Evolutionary conservation across 148 eudicot genomes (phyloP).

Genomic region (Chenopodium quinoa): DNA sequence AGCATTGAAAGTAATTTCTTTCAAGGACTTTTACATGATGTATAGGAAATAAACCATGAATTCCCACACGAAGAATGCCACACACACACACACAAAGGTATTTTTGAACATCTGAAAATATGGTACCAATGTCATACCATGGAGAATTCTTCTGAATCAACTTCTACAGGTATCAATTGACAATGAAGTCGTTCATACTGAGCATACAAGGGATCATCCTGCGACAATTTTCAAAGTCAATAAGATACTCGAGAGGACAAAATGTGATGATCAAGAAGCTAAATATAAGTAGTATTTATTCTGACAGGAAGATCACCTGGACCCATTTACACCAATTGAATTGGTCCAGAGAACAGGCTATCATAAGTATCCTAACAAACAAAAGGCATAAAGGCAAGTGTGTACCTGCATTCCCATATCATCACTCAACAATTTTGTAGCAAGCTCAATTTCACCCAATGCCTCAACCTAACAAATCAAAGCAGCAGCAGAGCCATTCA

Average conservation of each 20-base stretch:
- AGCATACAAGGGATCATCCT: slow-evolving; percentile 84
- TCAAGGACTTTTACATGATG: neutral
- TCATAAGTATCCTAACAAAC: neutral
- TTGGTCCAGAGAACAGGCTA: neutral
- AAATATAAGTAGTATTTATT: too few species aligned
- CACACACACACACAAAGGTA: neutral
- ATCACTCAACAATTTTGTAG: slow-evolving; percentile 74
- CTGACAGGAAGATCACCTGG: neutral
- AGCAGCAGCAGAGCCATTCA: slow-evolving; percentile 19
- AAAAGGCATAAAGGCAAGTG: slow-evolving; percentile 2
- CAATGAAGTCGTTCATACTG: slow-evolving; percentile 80
- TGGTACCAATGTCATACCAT: slow-evolving; percentile 46
- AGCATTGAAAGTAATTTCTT: neutral
- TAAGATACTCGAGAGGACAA: neutral
- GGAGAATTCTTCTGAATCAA: slow-evolving; percentile 66
- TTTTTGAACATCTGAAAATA: neutral
- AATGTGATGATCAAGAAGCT: neutral
- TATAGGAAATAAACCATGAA: neutral
- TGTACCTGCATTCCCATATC: slow-evolving; percentile 40
- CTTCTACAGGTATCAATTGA: slow-evolving; percentile 64
- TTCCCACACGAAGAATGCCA: slow-evolving; percentile 4
- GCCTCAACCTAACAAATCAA: slow-evolving; percentile 77
- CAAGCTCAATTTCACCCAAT: slow-evolving; percentile 89
- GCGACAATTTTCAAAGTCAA: slow-evolving; percentile 9
- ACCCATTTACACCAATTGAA: neutral